Conservation (phyloP, 2,329 filamentous ascomycete species). For the Hansfordia pulvinata region DNA sequence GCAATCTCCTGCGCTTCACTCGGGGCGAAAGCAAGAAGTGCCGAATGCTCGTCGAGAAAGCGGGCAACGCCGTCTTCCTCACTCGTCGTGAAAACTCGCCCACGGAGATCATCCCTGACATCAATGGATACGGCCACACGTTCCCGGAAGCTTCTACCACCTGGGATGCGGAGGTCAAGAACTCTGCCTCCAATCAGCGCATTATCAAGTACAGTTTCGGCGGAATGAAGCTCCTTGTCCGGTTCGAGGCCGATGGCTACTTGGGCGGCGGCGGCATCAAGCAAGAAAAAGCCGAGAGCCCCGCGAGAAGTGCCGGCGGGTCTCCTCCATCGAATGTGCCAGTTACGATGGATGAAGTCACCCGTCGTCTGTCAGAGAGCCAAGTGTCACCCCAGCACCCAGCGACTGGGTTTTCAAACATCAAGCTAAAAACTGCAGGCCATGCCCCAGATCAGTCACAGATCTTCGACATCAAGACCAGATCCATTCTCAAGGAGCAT, state of each 20-base stretch:
- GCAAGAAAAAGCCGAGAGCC: not conserved
- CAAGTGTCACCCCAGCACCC: not conserved
- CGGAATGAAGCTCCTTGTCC: constrained; percentile 33
- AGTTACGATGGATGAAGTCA: not conserved
- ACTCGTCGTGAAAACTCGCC: constrained; percentile 48
- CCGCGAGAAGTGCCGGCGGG: not conserved
- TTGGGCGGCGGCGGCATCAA: constrained; percentile 4
- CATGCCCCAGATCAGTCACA: constrained; percentile 13
- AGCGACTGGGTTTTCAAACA: no score
- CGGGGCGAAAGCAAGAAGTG: constrained; percentile 31
- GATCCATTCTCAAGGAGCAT: constrained; percentile 12
- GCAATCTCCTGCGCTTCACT: constrained; percentile 45
- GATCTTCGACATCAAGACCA: constrained; percentile 31
- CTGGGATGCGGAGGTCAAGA: constrained; percentile 39
- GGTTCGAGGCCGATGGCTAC: constrained; percentile 48
- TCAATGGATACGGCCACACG: constrained; percentile 49
- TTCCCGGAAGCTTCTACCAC: constrained; percentile 55
- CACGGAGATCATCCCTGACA: constrained; percentile 35
- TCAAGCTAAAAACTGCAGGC: constrained; percentile 10
- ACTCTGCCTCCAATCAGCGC: constrained; percentile 48
- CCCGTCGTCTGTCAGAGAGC: not conserved
- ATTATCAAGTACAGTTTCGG: constrained; percentile 45
- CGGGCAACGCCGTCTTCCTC: constrained; percentile 48
- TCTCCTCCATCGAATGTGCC: not conserved
- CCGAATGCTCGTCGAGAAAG: constrained; percentile 41